These are phyloP conservation scores for Cajanus cajan DNA, from an alignment of 306 rosid genomes.

Conservation along the genomic window DNA sequence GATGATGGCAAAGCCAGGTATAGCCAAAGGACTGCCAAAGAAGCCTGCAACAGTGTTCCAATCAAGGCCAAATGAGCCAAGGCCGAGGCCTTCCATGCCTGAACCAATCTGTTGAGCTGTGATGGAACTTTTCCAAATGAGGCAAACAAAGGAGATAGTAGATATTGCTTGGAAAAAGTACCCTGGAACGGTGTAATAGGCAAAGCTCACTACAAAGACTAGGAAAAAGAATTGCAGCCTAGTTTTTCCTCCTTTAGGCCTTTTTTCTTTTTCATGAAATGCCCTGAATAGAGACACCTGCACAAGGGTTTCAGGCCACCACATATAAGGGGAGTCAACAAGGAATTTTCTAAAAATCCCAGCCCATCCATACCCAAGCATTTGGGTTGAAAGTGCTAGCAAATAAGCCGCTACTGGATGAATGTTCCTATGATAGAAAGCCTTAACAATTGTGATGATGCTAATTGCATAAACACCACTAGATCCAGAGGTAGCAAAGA, in stretches of 20 bases:
- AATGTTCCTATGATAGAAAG: conserved; percentile 60
- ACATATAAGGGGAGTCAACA: conserved; percentile 92
- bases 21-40: conserved; percentile 69
- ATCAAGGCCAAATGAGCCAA: conserved; percentile 73
- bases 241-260: conserved; percentile 60
- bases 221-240: conserved; percentile 74
- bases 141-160: conserved; percentile 59
- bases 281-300: conserved; percentile 91
- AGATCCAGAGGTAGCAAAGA: conserved; percentile 71
- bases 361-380: conserved; percentile 99
- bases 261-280: conserved; percentile 75
- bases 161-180: conserved; percentile 71
- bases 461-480: conserved; percentile 64
- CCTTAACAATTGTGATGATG: conserved; percentile 76
- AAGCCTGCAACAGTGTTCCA: conserved; percentile 78
- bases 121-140: conserved; percentile 71
- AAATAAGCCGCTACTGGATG: conserved; percentile 64
- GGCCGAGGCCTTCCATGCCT: conserved; percentile 67
- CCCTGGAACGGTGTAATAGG: conserved; percentile 68
- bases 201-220: conserved; percentile 61
- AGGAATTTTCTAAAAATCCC: conserved; percentile 82
- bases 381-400: conserved; percentile 75
- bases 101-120: conserved; percentile 87
- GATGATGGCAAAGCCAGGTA: conserved; percentile 67
- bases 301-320: conserved; percentile 91